Evolutionary conservation across 371 early-diverging fungal genomes (phyloP), one percentile per base, ranked within the genome.

Genomic region (Apophysomyces ossiformis): DNA sequence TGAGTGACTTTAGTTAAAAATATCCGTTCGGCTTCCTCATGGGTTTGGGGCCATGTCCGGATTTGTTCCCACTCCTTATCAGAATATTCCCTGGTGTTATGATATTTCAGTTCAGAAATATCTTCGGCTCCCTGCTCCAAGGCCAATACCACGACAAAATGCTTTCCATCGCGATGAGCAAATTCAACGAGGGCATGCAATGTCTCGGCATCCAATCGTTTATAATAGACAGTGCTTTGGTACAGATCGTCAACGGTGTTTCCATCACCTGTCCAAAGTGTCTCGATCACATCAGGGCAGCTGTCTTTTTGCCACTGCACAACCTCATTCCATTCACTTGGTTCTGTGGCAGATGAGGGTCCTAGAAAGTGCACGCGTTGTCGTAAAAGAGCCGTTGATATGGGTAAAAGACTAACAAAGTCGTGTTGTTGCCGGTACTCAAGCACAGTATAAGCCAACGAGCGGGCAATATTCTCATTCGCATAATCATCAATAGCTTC

Each of bases 401-500:
- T 63, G 15, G 77, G 72, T 8, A 79, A n/a, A 6, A 83, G 66
- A 4, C 65, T 69, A 11, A 57, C 21, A 61, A 69, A 78, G 16
- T 74, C 60, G 43, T 71, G 73, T 38, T 69, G 73, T 39, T 78
- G 72, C 18, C 81, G 70, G 15, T 76, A 61, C 11, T 80, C 77
- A 18, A 83, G 71, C 2, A 73, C 76, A 2, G 77, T 72, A 60
- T 75, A 77, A 6, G 81, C 84, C 21, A 83, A 18, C 0, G 84
- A 83, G 16, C 84, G 77, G 13, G 74, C 76, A 69, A 83, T 74
- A 58, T 80, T 78, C 26, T 83, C 81, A 58, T 78, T 81, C n/a
- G 79, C 78, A 50, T 68, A 76, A 56, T 79, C 78, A 65, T 83
- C 83, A 68, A 83, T 83, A 11, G 84, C 84, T 71, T 83, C 81